Percentiles rank a stretch among this genome's conserved stretches.
Evolutionary conservation across 768 basidiomycete species (phyloP).

Genomic region (Piloderma croceum): DNA sequence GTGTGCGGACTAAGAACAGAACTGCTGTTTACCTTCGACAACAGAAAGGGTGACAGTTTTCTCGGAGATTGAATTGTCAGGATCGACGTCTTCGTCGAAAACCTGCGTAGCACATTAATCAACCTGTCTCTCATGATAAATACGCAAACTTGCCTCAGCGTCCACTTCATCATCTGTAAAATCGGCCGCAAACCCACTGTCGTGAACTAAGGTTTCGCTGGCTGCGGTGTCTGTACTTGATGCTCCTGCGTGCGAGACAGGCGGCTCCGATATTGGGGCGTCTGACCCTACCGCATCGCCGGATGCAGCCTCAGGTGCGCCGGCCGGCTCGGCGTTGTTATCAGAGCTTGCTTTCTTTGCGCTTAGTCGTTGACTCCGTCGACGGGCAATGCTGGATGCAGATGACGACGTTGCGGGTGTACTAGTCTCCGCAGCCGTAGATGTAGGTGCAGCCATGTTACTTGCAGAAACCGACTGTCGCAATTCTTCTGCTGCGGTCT

Average conservation of each 20-base stretch:
- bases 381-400: constrained; percentile 44
- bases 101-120: constrained; percentile 36
- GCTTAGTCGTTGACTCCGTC: constrained; percentile 80
- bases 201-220: constrained; percentile 55
- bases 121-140: constrained; percentile 1
- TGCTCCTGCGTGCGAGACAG: constrained; percentile 17
- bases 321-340: constrained; percentile 31
- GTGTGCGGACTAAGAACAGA: neutral
- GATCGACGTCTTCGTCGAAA: constrained; percentile 82
- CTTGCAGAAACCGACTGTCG: constrained; percentile 8
- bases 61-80: constrained; percentile 62
- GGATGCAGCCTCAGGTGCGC: constrained; percentile 8
- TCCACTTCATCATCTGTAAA: constrained; percentile 85
- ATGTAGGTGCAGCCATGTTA: constrained; percentile 25
- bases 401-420: constrained; percentile 30
- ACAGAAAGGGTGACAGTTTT: constrained; percentile 85
- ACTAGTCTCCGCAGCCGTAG: constrained; percentile 21
- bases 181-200: constrained; percentile 63
- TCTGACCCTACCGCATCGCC: constrained; percentile 10
- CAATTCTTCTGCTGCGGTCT: constrained; percentile 14
- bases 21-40: constrained; percentile 54
- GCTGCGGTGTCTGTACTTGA: constrained; percentile 37
- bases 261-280: constrained; percentile 18
- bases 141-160: constrained; percentile 47
- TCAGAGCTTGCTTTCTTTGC: too few relatives aligned